Evolutionary conservation across 306 rosid species (phyloP).

Genomic region (Clitoria ternatea): DNA sequence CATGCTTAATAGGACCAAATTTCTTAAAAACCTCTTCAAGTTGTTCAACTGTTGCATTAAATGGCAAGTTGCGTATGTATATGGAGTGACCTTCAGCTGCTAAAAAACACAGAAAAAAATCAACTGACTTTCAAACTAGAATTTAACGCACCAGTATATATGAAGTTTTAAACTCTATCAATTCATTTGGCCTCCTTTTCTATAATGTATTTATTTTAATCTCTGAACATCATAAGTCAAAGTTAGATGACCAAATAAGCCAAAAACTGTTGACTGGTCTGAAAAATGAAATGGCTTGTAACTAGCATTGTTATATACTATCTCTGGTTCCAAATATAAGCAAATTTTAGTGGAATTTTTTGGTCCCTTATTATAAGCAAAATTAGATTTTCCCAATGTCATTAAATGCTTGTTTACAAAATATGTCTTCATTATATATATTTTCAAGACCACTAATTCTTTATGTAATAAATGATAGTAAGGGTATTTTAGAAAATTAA

Average conservation of each 20-base stretch:
- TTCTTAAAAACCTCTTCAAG: conserved; percentile 82
- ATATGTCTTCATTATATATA: too few species aligned
- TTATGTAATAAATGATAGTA: too few species aligned
- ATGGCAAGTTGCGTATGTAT: conserved; percentile 85
- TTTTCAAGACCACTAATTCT: too few species aligned
- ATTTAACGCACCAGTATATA: conserved; percentile 10
- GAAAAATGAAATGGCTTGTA: not conserved
- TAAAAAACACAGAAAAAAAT: conserved; percentile 14
- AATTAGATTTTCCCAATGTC: too few species aligned
- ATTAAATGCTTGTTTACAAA: too few species aligned
- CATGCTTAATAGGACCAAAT: conserved; percentile 87
- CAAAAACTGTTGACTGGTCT: conserved; percentile 5
- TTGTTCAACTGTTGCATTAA: conserved; percentile 81
- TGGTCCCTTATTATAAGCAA: too few species aligned
- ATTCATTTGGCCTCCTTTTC: not conserved
- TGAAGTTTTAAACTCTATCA: conserved; percentile 13
- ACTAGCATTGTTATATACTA: too few species aligned
- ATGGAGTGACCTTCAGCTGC: conserved; percentile 92
- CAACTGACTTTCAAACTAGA: conserved; percentile 25
- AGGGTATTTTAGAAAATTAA: too few species aligned
- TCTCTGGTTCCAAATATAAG: too few species aligned
- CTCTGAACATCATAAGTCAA: conserved; percentile 8
- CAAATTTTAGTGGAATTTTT: too few species aligned
- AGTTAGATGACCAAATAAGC: conserved; percentile 10
- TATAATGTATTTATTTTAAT: not conserved